Percentiles rank a stretch among this genome's conserved stretches.
These are phyloP conservation scores for Globisporangium polare DNA, from an alignment of 352 stramenopile genomes.

Conservation along the genomic window DNA sequence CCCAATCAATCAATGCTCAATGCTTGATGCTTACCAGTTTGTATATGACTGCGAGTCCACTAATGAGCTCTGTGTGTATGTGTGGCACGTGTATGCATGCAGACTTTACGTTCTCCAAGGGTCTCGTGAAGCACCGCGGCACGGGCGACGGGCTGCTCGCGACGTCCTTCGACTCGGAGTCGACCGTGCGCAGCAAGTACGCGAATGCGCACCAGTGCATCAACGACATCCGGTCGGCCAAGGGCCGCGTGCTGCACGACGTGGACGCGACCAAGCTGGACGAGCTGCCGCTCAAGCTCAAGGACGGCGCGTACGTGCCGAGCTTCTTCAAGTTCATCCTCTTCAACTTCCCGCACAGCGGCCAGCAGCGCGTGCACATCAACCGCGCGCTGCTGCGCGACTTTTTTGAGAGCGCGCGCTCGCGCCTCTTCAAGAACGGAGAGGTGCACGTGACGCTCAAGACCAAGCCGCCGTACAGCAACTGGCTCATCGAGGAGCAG, in stretches of 20 bases:
- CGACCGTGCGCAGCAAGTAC: conserved; percentile 69
- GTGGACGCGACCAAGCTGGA: conserved; percentile 83
- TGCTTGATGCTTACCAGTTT: not conserved
- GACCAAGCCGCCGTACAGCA: conserved; percentile 81
- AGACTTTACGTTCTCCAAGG: conserved; percentile 84
- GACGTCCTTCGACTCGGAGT: conserved; percentile 77
- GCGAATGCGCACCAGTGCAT: conserved; percentile 73
- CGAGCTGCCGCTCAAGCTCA: conserved; percentile 32
- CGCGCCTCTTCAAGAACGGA: conserved; percentile 47
- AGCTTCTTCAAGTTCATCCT: conserved; percentile 80
- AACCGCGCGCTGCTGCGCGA: conserved; percentile 76
- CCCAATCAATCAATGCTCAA: not conserved
- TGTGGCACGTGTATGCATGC: not conserved
- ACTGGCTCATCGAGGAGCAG: conserved; percentile 86
- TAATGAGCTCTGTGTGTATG: not conserved
- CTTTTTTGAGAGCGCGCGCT: conserved; percentile 82
- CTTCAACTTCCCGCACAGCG: conserved; percentile 89
- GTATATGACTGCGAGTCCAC: not conserved
- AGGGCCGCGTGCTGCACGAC: conserved; percentile 59
- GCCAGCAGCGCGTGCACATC: conserved; percentile 84
- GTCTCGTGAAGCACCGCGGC: conserved; percentile 59
- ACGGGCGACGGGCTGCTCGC: conserved; percentile 53
- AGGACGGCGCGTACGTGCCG: conserved; percentile 23
- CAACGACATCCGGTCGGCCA: conserved; percentile 29
- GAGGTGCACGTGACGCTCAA: conserved; percentile 87